Conservation (phyloP, 2,329 filamentous ascomycete species). For the Cercospora sesami region DNA sequence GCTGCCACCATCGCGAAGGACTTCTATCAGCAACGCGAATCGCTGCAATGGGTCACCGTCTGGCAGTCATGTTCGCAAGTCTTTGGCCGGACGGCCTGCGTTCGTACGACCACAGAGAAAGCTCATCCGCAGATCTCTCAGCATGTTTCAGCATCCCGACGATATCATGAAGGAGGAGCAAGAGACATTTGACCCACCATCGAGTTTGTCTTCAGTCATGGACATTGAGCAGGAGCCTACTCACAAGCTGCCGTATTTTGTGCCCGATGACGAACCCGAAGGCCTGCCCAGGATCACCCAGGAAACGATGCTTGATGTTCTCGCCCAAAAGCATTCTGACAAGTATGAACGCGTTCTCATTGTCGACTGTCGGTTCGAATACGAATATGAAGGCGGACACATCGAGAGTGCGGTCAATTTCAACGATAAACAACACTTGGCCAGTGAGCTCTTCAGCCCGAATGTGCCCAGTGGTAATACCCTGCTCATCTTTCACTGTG, state of each 20-base stretch:
- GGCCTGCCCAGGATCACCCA: slow-evolving; percentile 83
- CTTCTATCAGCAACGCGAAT: slow-evolving; percentile 62
- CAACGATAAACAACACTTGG: slow-evolving; percentile 90
- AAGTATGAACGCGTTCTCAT: slow-evolving; percentile 79
- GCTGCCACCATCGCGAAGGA: slow-evolving; percentile 63
- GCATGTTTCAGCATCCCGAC: slow-evolving; percentile 94
- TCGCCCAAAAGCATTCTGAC: slow-evolving; percentile 79
- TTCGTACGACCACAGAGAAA: slow-evolving; percentile 72
- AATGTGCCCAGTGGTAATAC: slow-evolving; percentile 57
- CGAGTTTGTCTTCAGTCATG: slow-evolving; percentile 69
- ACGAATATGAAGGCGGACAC: slow-evolving; percentile 95
- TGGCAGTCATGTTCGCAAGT: slow-evolving; percentile 68
- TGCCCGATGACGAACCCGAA: slow-evolving; percentile 76
- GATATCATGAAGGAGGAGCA: slow-evolving; percentile 83
- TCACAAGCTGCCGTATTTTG: slow-evolving; percentile 79
- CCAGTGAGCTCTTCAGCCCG: slow-evolving; percentile 69
- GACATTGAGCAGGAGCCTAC: slow-evolving; percentile 76
- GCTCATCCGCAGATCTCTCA: slow-evolving; percentile 85
- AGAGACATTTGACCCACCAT: slow-evolving; percentile 54
- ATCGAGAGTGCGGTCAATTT: slow-evolving; percentile 93
- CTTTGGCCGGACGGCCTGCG: slow-evolving; percentile 54
- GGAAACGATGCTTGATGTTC: slow-evolving; percentile 77
- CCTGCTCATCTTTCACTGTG: slow-evolving; percentile 91
- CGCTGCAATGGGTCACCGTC: slow-evolving; percentile 75
- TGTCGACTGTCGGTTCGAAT: slow-evolving; percentile 97